Evolutionary conservation across 306 rosid species (phyloP).

Genomic region (Medicago lupulina): DNA sequence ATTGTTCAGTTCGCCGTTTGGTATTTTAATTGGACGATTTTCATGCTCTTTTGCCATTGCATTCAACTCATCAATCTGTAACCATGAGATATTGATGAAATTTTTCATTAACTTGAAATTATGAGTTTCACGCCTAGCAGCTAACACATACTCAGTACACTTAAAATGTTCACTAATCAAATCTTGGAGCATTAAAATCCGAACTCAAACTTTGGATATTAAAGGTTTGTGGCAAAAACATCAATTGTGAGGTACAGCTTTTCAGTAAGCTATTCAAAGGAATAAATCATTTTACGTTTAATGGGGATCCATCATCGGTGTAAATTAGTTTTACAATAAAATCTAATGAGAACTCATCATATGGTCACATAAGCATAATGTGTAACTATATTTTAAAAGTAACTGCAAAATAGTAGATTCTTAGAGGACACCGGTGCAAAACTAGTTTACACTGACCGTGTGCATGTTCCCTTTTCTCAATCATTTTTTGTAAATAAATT

Average conservation of each 20-base stretch:
- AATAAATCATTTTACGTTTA: background rate
- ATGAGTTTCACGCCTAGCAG: background rate
- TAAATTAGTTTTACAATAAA: no score
- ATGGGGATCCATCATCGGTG: background rate
- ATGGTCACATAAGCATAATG: background rate
- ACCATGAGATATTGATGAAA: constrained; percentile 18
- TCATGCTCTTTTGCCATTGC: constrained; percentile 56
- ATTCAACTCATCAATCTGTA: constrained; percentile 60
- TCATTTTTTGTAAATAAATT: no score
- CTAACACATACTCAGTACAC: background rate
- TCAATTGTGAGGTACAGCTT: background rate
- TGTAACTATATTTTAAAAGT: no score
- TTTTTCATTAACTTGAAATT: background rate
- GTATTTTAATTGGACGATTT: constrained; percentile 30
- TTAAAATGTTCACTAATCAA: constrained; percentile 1
- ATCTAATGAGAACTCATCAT: background rate
- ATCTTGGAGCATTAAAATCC: background rate
- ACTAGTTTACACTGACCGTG: no score
- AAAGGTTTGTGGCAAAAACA: background rate
- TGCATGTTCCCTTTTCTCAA: no score
- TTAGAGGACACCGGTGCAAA: no score
- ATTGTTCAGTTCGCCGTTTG: constrained; percentile 40
- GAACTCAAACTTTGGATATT: background rate
- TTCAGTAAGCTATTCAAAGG: background rate
- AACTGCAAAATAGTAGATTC: no score